A percentile compares a stretch with the other conserved stretches of the same genome.
These are phyloP conservation scores for Sisymbrium altissimum DNA, from an alignment of 345 rosid genomes.

Conservation along the genomic window DNA sequence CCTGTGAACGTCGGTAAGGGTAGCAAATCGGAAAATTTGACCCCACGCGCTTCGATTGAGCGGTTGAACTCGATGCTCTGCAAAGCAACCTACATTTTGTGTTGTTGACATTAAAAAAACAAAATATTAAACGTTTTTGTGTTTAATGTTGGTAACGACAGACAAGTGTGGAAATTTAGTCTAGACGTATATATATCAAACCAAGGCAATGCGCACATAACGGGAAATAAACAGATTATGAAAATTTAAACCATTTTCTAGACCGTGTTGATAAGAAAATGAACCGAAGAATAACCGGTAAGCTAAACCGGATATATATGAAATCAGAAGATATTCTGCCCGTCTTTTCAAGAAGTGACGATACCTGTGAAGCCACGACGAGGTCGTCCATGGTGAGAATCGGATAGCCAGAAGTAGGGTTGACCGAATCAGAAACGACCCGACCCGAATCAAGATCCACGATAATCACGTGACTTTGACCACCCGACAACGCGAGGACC, in stretches of 20 bases:
- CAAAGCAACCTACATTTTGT: neutral
- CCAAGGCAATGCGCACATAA: neutral
- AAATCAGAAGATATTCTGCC: neutral
- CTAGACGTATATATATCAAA: neutral
- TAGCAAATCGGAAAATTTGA: neutral
- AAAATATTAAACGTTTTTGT: too few relatives aligned
- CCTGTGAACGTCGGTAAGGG: neutral
- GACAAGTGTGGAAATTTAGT: too few relatives aligned
- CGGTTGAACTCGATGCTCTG: neutral
- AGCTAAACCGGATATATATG: neutral
- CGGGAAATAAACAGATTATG: too few relatives aligned
- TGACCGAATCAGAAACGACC: neutral
- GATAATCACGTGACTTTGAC: neutral
- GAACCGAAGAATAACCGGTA: neutral
- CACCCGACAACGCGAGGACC: neutral
- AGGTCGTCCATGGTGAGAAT: constrained; percentile 3
- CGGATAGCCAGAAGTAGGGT: constrained; percentile 2
- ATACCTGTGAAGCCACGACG: neutral
- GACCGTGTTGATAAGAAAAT: neutral
- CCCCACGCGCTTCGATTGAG: constrained; percentile 3
- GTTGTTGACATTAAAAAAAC: neutral
- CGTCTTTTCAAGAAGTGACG: neutral
- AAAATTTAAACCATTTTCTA: neutral
- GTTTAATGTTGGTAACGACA: too few relatives aligned
- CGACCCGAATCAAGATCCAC: constrained; percentile 11